Conservation (phyloP, 371 early-diverging fungal genomes). For the Chytridiales sp. region DNA sequence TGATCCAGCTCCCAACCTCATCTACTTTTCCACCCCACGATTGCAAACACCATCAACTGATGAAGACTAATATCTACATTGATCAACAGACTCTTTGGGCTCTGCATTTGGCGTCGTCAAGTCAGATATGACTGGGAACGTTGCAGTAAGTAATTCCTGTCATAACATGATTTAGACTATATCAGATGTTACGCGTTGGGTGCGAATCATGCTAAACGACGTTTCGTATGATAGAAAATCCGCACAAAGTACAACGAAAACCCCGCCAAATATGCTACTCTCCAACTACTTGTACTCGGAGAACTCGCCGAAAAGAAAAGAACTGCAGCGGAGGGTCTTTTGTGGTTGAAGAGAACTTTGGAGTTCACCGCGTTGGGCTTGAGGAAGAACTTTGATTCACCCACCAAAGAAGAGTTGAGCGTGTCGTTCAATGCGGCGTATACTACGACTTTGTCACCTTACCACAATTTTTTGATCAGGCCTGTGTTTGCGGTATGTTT, state of each 20-base stretch:
- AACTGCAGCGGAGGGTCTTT: conserved; percentile 83
- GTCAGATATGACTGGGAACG: conserved; percentile 86
- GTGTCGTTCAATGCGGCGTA: conserved; percentile 85
- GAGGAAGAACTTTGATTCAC: conserved; percentile 63
- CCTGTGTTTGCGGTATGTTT: conserved; percentile 73
- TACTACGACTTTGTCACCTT: conserved; percentile 68
- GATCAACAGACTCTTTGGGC: conserved; percentile 32
- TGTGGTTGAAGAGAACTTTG: conserved; percentile 92
- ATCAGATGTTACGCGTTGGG: background rate
- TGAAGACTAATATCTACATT: background rate
- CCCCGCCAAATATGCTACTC: conserved; percentile 68
- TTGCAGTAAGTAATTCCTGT: conserved; percentile 57
- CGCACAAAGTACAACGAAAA: conserved; percentile 63
- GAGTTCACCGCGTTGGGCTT: conserved; percentile 84
- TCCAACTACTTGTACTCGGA: conserved; percentile 72
- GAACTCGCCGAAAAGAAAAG: conserved; percentile 74
- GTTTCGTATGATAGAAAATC: conserved; percentile 66
- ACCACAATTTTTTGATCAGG: conserved; percentile 81
- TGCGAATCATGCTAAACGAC: background rate
- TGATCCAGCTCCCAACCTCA: too few relatives aligned
- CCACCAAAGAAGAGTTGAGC: conserved; percentile 73
- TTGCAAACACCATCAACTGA: background rate
- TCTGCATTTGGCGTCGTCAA: conserved; percentile 82
- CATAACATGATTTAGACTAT: background rate
- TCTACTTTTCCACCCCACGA: background rate